Base-by-base conservation (phyloP, 2,329 filamentous ascomycete genomes). In the Lasiodiplodia sp. region DNA sequence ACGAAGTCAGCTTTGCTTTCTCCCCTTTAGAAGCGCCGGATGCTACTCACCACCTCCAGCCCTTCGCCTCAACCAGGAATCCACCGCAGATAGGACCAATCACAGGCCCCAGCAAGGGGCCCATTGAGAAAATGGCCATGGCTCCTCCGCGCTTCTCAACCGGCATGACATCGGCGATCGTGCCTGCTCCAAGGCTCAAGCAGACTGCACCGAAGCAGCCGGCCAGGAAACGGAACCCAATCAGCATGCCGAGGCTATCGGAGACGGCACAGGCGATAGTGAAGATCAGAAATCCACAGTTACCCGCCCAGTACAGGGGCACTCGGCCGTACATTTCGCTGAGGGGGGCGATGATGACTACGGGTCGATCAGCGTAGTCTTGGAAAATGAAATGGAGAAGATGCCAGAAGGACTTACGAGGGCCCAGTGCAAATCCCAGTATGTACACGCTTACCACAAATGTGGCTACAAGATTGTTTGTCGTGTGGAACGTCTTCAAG, bases 201-300 rank as follows among this genome's bases (percentile, higher is more conserved):
- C 77, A 76, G 0, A 75, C 73, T 1, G 75, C 69, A 25, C 79
- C 79, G 18, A 76, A 75, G 37, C 73, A 76, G 12, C 79, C 79
- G 63, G 76, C 75, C 7, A 80, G 70, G 23, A 81, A 74, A 14
- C 79, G 78, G 60, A 80, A 80, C 0, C 71, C 77, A n/a, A 80
- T 73, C 1, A 81, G 73, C 79, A 79, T 80, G 53, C 72, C 73
- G 72, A 80, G 74, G 55, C 73, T 77, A 21, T 68, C 74, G 25
- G 74, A 77, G 1, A 77, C 68, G 3, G 74, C 79, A 65, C 79
- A 85, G 2, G 78, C 76, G 8, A 86, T 70, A 70, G 85, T 85
- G 81, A 85, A 86, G 49, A 82, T 68, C 2, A 87, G 73, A 73
- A 87, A 87, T 79, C 83, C 81, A 1, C 85, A 44, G 68, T 84